phyloP scores from a whole-genome alignment of 352 stramenopile species.

The Phytophthora fragariaefolia region DNA sequence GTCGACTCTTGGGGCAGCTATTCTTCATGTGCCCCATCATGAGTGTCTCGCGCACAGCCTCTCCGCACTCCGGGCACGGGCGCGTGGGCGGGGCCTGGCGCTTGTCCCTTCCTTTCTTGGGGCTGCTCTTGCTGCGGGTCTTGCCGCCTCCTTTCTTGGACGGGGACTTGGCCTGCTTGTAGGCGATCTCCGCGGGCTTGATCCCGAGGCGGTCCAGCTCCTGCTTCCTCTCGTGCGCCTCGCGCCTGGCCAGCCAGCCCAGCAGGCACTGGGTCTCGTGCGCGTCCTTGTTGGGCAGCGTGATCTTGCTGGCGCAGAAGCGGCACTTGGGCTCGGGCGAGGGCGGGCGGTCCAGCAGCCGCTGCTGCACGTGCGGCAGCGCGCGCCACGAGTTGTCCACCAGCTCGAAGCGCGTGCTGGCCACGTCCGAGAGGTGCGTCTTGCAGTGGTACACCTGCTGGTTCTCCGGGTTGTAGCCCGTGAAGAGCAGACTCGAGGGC shows the following conservation, averaged over 20 bases:
- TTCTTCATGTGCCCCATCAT: constrained; percentile 79
- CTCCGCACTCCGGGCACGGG: constrained; percentile 71
- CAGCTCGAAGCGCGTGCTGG: constrained; percentile 64
- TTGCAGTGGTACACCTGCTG: constrained; percentile 89
- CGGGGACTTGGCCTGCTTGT: constrained; percentile 38
- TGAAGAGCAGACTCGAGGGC: constrained; percentile 76
- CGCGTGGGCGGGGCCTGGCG: constrained; percentile 49
- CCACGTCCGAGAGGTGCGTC: constrained; percentile 71
- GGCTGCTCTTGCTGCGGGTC: constrained; percentile 22
- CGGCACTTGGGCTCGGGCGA: constrained; percentile 54
- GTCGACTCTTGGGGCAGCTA: constrained; percentile 46
- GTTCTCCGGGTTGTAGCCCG: constrained; percentile 79
- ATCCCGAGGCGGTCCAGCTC: constrained; percentile 46
- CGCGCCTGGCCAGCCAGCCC: constrained; percentile 57
- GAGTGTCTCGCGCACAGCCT: constrained; percentile 60
- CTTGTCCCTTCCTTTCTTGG: constrained; percentile 33
- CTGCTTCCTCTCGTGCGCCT: constrained; percentile 44
- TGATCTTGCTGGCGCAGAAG: constrained; percentile 64
- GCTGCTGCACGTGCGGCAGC: constrained; percentile 34
- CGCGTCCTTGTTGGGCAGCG: constrained; percentile 36
- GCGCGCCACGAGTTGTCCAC: constrained; percentile 66
- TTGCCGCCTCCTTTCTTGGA: constrained; percentile 39
- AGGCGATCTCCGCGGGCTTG: constrained; percentile 49
- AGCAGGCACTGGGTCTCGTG: constrained; percentile 77
- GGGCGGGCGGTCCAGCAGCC: constrained; percentile 32